Evolutionary conservation across 2,329 filamentous ascomycete species (phyloP), one percentile per base, ranked within the genome.

Genomic region (Aspergillus latus): DNA sequence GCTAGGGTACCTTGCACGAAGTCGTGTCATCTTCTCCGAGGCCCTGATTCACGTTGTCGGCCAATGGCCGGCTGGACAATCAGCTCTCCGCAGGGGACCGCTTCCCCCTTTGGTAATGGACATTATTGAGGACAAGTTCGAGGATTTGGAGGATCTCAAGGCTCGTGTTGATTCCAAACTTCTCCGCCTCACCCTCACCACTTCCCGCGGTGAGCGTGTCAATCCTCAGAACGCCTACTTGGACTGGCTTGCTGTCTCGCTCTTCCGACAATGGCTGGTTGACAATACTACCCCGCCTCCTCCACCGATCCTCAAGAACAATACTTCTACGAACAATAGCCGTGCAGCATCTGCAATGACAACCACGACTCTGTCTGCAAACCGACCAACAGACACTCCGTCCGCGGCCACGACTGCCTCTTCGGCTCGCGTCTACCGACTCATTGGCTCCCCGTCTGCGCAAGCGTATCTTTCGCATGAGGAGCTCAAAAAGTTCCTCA

Each of bases 21-120:
- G 88, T 66, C 88, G 89, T 62, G 87, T 92, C 63, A 92, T 92
- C 50, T 92, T 92, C 67, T 85, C 89, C 62, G 89, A 97, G 76
- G 91, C 92, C 0, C 80, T 97, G 48, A 90, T 96, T 51, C 93
- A 97, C 67, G 91, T 97, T 0, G 92, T 97, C 0, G 93, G 93
- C 2, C 90, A 96, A 71, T 97, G 93, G 93, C 92, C 93, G 0
- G 80, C 84, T 0, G 91, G 88, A 13, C 84, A 92, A 65, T 84
- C 88, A 28, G 90, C 90, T 64, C 83, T 97, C 36, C 86, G 90
- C 40, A 75, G 77, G 56, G 82, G 68, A 30, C 69, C 58, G 81
- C 80, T 96, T 40, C 89, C 92, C 0, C 84, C 88, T 28, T 72
- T 83, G 0, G 90, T 97, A 0, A 79, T 97, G 8, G 92, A 97